Percentiles rank a stretch among this genome's conserved stretches.
Conservation (phyloP, 345 rosid genomes). For the Eutrema japonicum region DNA sequence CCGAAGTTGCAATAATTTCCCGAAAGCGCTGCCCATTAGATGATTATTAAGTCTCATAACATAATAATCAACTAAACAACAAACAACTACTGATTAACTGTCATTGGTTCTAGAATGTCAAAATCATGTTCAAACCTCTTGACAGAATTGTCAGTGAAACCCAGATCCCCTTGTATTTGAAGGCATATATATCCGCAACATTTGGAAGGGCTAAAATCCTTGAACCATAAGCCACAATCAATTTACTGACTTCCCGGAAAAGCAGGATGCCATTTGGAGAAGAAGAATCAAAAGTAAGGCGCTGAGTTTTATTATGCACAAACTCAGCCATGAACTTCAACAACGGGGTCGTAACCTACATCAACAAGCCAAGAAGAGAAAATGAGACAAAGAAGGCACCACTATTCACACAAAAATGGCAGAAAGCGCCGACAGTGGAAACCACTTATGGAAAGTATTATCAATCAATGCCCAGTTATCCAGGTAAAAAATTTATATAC, state of each 20-base stretch:
- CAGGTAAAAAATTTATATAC: background rate
- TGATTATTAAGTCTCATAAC: slow-evolving; percentile 17
- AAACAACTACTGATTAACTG: slow-evolving; percentile 14
- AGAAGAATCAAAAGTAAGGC: slow-evolving; percentile 92
- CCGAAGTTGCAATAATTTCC: slow-evolving; percentile 98
- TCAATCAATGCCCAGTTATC: background rate
- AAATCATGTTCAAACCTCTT: slow-evolving; percentile 67
- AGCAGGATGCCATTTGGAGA: slow-evolving; percentile 99
- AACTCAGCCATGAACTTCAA: slow-evolving; percentile 98
- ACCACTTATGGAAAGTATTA: slow-evolving; percentile 11
- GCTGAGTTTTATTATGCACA: slow-evolving; percentile 94
- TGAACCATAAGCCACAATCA: slow-evolving; percentile 92
- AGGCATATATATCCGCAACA: slow-evolving; percentile 89
- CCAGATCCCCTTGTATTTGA: slow-evolving; percentile 98
- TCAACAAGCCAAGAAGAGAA: slow-evolving; percentile 34
- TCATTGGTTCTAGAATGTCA: slow-evolving; percentile 21
- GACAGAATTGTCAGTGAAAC: slow-evolving; percentile 86
- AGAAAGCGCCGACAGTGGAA: slow-evolving; percentile 3
- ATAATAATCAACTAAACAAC: background rate
- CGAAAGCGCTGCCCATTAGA: slow-evolving; percentile 71
- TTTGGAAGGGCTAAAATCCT: slow-evolving; percentile 94
- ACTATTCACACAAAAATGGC: background rate
- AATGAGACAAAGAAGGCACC: slow-evolving; percentile 27
- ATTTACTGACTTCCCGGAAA: slow-evolving; percentile 98
- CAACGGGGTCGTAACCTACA: slow-evolving; percentile 94